These are phyloP conservation scores for Eleusine indica DNA, from an alignment of 176 grass and related monocot genomes.

Conservation along the genomic window DNA sequence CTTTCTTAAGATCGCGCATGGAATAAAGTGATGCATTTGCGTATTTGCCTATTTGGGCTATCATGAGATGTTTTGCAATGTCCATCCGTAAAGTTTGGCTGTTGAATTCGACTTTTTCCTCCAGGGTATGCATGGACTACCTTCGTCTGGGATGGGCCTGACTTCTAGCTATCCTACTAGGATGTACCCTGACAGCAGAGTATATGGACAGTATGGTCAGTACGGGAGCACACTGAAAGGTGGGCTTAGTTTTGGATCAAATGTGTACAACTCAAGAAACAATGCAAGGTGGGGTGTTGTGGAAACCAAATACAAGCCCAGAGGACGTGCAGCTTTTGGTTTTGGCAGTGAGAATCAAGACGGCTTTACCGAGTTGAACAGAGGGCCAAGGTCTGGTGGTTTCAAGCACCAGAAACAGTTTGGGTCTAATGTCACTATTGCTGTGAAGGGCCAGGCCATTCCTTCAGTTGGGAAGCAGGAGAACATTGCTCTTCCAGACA, in stretches of 20 bases:
- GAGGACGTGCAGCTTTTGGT: constrained; percentile 60
- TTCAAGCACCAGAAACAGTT: constrained; percentile 71
- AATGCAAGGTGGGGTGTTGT: constrained; percentile 63
- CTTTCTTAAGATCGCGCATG: background rate
- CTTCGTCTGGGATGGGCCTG: constrained; percentile 71
- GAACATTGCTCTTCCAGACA: constrained; percentile 52
- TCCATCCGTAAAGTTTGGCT: constrained; percentile 18
- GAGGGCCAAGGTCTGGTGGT: constrained; percentile 81
- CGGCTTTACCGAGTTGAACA: constrained; percentile 86
- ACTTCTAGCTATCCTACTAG: constrained; percentile 58
- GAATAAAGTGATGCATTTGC: background rate
- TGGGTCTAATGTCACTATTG: constrained; percentile 70
- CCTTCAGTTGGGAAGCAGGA: constrained; percentile 59
- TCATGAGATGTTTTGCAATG: constrained; percentile 33
- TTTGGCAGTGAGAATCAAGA: constrained; percentile 80
- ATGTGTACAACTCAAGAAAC: constrained; percentile 73
- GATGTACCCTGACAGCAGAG: constrained; percentile 69
- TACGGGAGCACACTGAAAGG: constrained; percentile 58
- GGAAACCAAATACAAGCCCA: constrained; percentile 78
- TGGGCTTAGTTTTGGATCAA: constrained; percentile 74
- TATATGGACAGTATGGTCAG: constrained; percentile 65
- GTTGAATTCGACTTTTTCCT: constrained; percentile 25
- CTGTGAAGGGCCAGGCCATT: constrained; percentile 66
- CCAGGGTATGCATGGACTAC: constrained; percentile 65
- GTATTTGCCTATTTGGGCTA: constrained; percentile 13